Percentiles rank a stretch among this genome's conserved stretches.
phyloP scores from a whole-genome alignment of 192 early-diverging fungal genomes.

The Backusella sp. region DNA sequence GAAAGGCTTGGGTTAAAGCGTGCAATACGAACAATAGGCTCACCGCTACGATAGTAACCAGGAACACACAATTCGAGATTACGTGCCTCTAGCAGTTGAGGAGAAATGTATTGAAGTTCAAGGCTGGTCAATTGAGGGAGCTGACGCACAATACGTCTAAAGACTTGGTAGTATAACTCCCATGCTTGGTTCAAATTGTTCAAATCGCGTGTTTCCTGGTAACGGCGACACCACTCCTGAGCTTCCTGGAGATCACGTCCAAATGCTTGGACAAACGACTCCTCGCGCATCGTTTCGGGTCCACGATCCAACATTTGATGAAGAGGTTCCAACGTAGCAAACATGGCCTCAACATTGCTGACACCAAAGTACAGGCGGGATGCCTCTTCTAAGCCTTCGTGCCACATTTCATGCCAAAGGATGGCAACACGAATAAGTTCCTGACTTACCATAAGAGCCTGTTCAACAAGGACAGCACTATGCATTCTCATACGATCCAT shows the following conservation, averaged over 20 bases:
- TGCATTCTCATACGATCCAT: slow-evolving; percentile 91
- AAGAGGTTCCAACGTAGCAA: slow-evolving; percentile 78
- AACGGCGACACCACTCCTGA: slow-evolving; percentile 80
- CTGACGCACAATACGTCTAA: slow-evolving; percentile 78
- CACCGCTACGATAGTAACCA: slow-evolving; percentile 85
- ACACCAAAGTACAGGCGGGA: slow-evolving; percentile 75
- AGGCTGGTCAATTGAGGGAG: slow-evolving; percentile 78
- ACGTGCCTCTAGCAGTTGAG: slow-evolving; percentile 75
- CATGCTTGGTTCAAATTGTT: slow-evolving; percentile 91
- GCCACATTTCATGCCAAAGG: slow-evolving; percentile 98
- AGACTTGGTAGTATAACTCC: slow-evolving; percentile 88
- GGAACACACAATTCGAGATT: slow-evolving; percentile 91
- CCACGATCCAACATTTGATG: slow-evolving; percentile 86
- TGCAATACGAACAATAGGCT: slow-evolving; percentile 81
- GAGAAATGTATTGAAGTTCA: slow-evolving; percentile 88
- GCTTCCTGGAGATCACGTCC: slow-evolving; percentile 86
- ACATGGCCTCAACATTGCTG: slow-evolving; percentile 86
- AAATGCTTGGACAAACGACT: slow-evolving; percentile 88
- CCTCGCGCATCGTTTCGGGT: slow-evolving; percentile 87
- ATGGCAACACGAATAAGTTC: slow-evolving; percentile 97
- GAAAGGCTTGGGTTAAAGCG: slow-evolving; percentile 82
- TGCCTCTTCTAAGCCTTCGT: slow-evolving; percentile 88
- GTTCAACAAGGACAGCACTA: slow-evolving; percentile 83
- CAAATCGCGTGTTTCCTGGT: slow-evolving; percentile 68
- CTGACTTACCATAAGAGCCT: slow-evolving; percentile 91